Evolutionary conservation across 2,329 filamentous ascomycete species (phyloP), one percentile per base, ranked within the genome.

Genomic region (Thelonectria rubi): DNA sequence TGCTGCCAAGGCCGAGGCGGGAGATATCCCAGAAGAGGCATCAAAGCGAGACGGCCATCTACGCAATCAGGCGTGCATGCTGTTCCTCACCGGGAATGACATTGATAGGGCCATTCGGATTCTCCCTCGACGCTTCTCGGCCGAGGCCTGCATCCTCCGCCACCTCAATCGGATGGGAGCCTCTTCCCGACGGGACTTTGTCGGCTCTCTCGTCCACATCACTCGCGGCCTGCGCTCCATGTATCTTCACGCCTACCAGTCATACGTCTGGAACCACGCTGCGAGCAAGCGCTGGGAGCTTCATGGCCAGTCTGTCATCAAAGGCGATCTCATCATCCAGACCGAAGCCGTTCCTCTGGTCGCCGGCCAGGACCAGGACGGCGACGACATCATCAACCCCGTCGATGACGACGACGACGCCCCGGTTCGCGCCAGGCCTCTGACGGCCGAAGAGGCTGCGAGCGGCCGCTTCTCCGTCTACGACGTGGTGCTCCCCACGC

Each of bases 221-320:
- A 91, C 91, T 21, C 86, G 94, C 17, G 92, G 91, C 50, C 82
- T 98, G 70, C 87, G 93, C 45, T 86, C 93, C 60, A 97, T 99
- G 91, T 99, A 98, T 74, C 89, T 97, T 15, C 95, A 99, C 76
- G 94, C 95, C 5, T 98, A 97, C 78, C 95, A 99, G 76, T 97
- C 92, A 6, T 86, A 93, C 39, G 89, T 99, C 9, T 99, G 94
- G 94, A 99, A 99, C 79, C 86, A 88, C 67, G 91, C 88, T 12
- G 92, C 88, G 2, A 93, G 91, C 66, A 88, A 90, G 69, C 90
- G 95, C 48, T 97, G 93, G 90, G 86, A 88, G 43, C 80, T 86
- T 3, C 90, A 91, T 73, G 93, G 94, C 52, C 77, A 83, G 61
- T 84, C 83, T 56, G 92, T 97, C 15, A 84, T 97, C 14, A 86